Evolutionary conservation across 176 grass and related monocot genomes (phyloP), one percentile per base, ranked within the genome.

Genomic region (Cocos nucifera): DNA sequence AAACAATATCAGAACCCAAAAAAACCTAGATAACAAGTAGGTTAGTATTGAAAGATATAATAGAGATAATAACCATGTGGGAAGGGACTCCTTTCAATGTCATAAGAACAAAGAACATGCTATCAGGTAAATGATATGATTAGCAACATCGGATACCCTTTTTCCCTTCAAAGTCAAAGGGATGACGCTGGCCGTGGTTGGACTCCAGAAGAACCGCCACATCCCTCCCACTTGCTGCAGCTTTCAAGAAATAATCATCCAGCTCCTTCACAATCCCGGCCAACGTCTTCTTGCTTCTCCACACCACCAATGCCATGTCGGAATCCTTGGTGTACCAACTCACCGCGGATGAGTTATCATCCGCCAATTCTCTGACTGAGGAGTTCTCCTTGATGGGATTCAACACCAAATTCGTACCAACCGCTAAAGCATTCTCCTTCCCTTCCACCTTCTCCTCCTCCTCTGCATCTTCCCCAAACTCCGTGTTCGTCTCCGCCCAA

Each of bases 191-290:
- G 19, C 79, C 74, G 24, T 67, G 73, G 64, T 83, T 73, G 51
- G 81, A 83, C 57, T 99, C 88, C 77, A 99, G 78, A 77, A 93
- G 69, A 68, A 75, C 25, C 52, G 82, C 76, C 29, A 93, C 82
- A 57, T 93, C 94, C 12, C 52, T 91, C 27, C 94, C 94, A 61
- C 79, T 81, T 9, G 88, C 88, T 4, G 88, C 94, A 35, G 94
- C 94, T 82, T 83, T 99, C 69, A 99, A 76, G 75, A 99, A 93
- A 67, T 86, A 90, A 28, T 93, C 88, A 65, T 99, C 94, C 30
- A 99, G 79, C 70, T 99, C 88, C 71, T 83, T 93, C 35, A 80
- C 74, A 61, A 99, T 83, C 59, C 68, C 79, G 10, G 78, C 58
- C 51, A 99, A 74, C 32, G 85, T 86, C 71, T 69, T 84, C 54